Evolutionary conservation across 2,329 filamentous ascomycete species (phyloP).

Genomic region (Claviceps lovelessii): DNA sequence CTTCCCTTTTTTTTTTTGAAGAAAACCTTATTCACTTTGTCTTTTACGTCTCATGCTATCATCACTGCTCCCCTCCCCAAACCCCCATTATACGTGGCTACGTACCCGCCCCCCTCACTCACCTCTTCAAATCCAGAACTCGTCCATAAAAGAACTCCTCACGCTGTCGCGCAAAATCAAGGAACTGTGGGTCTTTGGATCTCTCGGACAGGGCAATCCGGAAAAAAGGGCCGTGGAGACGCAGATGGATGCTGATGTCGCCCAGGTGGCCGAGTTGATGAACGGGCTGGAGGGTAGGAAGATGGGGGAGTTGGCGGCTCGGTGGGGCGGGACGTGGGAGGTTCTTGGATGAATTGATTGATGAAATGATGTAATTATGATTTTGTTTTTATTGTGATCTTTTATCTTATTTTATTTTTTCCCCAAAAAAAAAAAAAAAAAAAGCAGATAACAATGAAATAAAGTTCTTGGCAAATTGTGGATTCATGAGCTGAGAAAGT

Average conservation of each 20-base stretch:
- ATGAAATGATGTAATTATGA: too few relatives aligned
- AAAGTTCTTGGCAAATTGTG: too few relatives aligned
- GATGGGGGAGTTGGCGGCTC: slow-evolving; percentile 21
- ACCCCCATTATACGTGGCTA: neutral
- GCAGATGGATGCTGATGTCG: slow-evolving; percentile 22
- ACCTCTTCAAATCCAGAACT: slow-evolving; percentile 18
- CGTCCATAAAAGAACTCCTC: slow-evolving; percentile 30
- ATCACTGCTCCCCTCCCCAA: neutral
- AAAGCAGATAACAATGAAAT: neutral
- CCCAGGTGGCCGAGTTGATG: slow-evolving; percentile 20
- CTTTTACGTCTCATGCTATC: too few relatives aligned
- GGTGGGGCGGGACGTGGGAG: slow-evolving; percentile 24
- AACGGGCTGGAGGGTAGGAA: slow-evolving; percentile 19
- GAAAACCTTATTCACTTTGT: too few relatives aligned
- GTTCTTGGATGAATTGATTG: slow-evolving; percentile 12
- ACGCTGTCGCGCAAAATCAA: slow-evolving; percentile 30
- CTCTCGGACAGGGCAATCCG: slow-evolving; percentile 25
- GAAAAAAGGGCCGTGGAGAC: slow-evolving; percentile 22
- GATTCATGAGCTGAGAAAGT: too few relatives aligned
- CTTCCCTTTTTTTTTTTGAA: too few relatives aligned
- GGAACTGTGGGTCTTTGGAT: slow-evolving; percentile 30
- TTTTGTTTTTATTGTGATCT: neutral
- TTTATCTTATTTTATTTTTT: neutral
- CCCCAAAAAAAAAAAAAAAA: neutral
- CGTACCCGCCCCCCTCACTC: too few relatives aligned